Evolutionary conservation across 495 filamentous ascomycete genomes (phyloP).

Genomic region (Bathelium albidoporum): DNA sequence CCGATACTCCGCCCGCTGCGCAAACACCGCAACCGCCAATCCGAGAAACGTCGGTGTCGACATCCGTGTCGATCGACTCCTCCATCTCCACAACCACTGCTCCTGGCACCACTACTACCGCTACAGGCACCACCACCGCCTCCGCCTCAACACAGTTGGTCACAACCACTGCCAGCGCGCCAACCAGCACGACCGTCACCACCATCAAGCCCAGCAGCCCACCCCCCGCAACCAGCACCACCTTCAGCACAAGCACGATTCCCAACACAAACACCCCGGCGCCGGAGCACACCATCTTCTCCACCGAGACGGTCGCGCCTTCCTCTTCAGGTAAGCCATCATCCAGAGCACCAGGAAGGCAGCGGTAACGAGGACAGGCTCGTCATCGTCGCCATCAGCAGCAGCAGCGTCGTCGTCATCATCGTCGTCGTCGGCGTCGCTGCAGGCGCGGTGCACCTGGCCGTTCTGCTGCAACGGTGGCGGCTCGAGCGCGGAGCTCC

Average conservation of each 20-base stretch:
- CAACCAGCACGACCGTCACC: neutral
- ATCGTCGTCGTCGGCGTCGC: neutral
- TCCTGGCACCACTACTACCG: neutral
- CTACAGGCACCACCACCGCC: neutral
- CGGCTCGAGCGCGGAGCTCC: neutral
- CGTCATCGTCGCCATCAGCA: neutral
- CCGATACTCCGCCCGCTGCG: neutral
- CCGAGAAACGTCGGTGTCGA: neutral
- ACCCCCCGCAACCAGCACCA: neutral
- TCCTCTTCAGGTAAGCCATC: neutral
- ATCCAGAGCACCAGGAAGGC: neutral
- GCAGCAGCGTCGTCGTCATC: too few species aligned
- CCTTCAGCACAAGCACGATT: neutral
- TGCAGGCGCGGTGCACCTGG: neutral
- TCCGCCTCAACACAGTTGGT: neutral
- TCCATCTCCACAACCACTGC: neutral
- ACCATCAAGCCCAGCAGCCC: neutral
- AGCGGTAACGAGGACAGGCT: slow-evolving; percentile 3
- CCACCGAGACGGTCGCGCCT: neutral
- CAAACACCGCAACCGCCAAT: neutral
- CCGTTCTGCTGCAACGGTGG: slow-evolving; percentile 3
- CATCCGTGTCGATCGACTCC: neutral
- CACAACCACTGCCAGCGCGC: neutral
- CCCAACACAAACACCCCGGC: neutral
- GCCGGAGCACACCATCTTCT: neutral